These are phyloP conservation scores for Pinus albicaulis DNA, from an alignment of 75 land plant species.

Conservation along the genomic window DNA sequence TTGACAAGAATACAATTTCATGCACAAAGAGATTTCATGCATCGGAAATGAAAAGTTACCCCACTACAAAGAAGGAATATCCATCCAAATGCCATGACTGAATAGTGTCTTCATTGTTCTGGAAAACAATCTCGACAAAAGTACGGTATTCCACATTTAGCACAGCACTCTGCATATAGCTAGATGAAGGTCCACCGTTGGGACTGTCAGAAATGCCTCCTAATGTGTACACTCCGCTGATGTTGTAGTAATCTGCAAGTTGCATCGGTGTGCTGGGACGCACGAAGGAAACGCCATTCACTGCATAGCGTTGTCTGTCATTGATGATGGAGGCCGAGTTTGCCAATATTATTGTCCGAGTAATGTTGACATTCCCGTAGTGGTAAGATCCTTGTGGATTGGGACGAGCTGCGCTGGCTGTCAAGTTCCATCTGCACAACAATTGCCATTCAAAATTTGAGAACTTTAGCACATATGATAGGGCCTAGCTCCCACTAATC, in stretches of 20 bases:
- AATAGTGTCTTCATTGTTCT: conserved; percentile 38
- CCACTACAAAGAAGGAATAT: conserved; percentile 75
- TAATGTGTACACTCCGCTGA: conserved; percentile 29
- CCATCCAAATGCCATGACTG: conserved; percentile 83
- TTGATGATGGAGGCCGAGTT: conserved; percentile 11
- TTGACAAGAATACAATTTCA: no score
- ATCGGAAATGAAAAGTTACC: conserved; percentile 29
- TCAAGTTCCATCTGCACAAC: conserved; percentile 68
- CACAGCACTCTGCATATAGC: conserved; percentile 30
- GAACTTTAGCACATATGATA: neutral
- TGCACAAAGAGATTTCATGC: no score
- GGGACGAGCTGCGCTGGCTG: conserved; percentile 81
- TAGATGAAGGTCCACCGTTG: neutral
- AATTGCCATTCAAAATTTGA: no score
- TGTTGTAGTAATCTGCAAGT: conserved; percentile 40
- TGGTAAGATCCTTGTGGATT: conserved; percentile 79
- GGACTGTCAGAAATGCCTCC: conserved; percentile 30
- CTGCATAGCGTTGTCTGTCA: conserved; percentile 13
- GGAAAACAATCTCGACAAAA: conserved; percentile 64
- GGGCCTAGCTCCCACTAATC: no score
- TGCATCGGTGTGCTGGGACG: conserved; percentile 35
- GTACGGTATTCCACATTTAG: conserved; percentile 36
- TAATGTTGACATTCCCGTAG: conserved; percentile 15
- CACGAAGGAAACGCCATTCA: conserved; percentile 34
- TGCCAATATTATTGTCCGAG: conserved; percentile 23